Percentiles rank a stretch among this genome's conserved stretches.
Conservation (phyloP, 192 early-diverging fungal species). For the Podila epicladia region DNA sequence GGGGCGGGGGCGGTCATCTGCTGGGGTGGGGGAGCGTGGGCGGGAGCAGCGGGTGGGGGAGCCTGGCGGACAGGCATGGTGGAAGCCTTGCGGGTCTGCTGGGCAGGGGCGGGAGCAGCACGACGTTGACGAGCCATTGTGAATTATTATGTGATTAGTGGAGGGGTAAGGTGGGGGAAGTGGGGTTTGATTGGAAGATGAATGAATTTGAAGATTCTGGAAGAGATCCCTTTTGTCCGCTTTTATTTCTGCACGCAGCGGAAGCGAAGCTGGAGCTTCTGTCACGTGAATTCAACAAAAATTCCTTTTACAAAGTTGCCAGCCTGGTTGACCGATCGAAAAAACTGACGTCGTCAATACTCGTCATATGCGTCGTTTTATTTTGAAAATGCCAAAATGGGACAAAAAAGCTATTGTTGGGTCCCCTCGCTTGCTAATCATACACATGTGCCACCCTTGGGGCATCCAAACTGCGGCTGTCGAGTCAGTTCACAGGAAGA, state of each 20-base stretch:
- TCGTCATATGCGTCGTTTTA: too few relatives aligned
- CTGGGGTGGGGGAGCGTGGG: constrained; percentile 37
- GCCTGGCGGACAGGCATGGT: constrained; percentile 71
- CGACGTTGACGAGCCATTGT: constrained; percentile 54
- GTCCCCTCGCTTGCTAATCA: too few relatives aligned
- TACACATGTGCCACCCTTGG: too few relatives aligned
- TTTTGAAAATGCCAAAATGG: too few relatives aligned
- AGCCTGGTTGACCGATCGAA: too few relatives aligned
- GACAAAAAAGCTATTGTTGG: too few relatives aligned
- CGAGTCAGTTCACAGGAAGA: constrained; percentile 13
- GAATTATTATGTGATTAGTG: constrained; percentile 9
- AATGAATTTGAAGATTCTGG: background rate
- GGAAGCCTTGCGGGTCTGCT: constrained; percentile 63
- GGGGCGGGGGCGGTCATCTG: constrained; percentile 50
- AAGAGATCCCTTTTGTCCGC: constrained; percentile 1
- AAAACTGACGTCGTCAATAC: too few relatives aligned
- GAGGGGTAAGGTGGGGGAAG: background rate
- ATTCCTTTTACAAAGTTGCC: too few relatives aligned
- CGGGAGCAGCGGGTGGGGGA: constrained; percentile 61
- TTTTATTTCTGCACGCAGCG: background rate
- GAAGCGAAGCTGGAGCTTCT: too few relatives aligned
- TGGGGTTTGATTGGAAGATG: background rate
- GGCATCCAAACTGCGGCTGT: too few relatives aligned
- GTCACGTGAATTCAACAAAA: too few relatives aligned
- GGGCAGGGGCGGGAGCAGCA: constrained; percentile 53